These are phyloP conservation scores for Oxytropis ochrocephala DNA, from an alignment of 306 rosid species.

Conservation along the genomic window DNA sequence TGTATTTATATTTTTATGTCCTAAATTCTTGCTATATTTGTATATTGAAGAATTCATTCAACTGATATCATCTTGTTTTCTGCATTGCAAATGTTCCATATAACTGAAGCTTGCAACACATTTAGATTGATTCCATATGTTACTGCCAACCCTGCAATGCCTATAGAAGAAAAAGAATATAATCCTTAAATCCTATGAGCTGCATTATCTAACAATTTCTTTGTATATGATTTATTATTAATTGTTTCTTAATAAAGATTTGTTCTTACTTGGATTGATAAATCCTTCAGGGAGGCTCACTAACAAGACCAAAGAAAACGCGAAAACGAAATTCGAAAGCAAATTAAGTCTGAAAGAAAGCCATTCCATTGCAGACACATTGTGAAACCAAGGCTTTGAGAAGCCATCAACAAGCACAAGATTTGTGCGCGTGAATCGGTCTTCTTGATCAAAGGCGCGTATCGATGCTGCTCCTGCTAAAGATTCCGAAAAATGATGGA, in stretches of 20 bases:
- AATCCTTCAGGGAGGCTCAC: constrained; percentile 88
- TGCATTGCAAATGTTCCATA: constrained; percentile 95
- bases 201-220: background rate
- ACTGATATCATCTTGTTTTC: constrained; percentile 96
- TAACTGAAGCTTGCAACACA: constrained; percentile 76
- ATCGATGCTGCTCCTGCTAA: constrained; percentile 84
- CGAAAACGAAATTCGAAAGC: constrained; percentile 87
- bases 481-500: constrained; percentile 90
- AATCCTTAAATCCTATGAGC: background rate
- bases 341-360: constrained; percentile 83
- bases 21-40: constrained; percentile 42
- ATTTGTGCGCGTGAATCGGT: constrained; percentile 59
- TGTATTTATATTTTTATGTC: background rate
- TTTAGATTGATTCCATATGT: constrained; percentile 92
- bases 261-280: constrained; percentile 81
- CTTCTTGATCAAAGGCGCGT: constrained; percentile 82
- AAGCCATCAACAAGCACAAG: constrained; percentile 59
- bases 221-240: background rate
- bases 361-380: constrained; percentile 95
- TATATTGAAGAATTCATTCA: constrained; percentile 85
- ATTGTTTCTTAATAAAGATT: background rate
- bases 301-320: constrained; percentile 72
- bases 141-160: constrained; percentile 94
- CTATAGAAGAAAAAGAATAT: constrained; percentile 33
- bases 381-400: constrained; percentile 97